Percentiles rank a stretch among this genome's conserved stretches.
Evolutionary conservation across 371 early-diverging fungal species (phyloP).

Genomic region (Basidiobolus meristosporus): DNA sequence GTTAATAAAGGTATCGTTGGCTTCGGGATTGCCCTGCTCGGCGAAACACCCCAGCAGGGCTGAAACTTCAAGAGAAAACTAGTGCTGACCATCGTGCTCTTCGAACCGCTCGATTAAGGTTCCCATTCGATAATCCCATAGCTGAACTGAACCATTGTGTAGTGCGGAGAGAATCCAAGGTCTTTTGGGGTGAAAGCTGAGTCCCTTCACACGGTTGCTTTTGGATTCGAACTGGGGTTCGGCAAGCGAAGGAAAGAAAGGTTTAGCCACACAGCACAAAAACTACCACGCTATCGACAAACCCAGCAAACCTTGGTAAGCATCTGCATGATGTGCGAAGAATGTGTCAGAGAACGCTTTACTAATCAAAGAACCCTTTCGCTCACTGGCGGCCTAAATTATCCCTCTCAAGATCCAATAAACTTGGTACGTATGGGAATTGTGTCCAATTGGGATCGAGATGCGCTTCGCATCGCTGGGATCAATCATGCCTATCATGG

Average conservation of each 20-base stretch:
- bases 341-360: neutral
- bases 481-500: too few species aligned
- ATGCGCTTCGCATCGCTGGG: too few species aligned
- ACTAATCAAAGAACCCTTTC: neutral
- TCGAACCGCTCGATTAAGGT: conserved; percentile 90
- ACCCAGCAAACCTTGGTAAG: conserved; percentile 1
- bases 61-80: too few species aligned
- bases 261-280: neutral
- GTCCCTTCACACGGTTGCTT: conserved; percentile 93
- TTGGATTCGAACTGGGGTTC: conserved; percentile 82
- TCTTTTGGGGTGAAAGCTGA: conserved; percentile 95
- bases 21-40: too few species aligned
- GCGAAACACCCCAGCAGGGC: too few species aligned
- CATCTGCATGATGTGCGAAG: neutral
- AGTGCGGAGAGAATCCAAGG: conserved; percentile 94
- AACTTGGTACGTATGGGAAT: too few species aligned
- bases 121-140: conserved; percentile 99
- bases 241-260: neutral
- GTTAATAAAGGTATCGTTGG: too few species aligned
- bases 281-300: conserved; percentile 1
- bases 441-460: too few species aligned
- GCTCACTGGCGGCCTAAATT: neutral
- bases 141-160: conserved; percentile 95
- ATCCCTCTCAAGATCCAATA: neutral
- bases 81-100: conserved; percentile 87